Percentiles rank a stretch among this genome's conserved stretches.
phyloP scores from a whole-genome alignment of 2,329 filamentous ascomycete genomes.

The Zopfia rhizophila region DNA sequence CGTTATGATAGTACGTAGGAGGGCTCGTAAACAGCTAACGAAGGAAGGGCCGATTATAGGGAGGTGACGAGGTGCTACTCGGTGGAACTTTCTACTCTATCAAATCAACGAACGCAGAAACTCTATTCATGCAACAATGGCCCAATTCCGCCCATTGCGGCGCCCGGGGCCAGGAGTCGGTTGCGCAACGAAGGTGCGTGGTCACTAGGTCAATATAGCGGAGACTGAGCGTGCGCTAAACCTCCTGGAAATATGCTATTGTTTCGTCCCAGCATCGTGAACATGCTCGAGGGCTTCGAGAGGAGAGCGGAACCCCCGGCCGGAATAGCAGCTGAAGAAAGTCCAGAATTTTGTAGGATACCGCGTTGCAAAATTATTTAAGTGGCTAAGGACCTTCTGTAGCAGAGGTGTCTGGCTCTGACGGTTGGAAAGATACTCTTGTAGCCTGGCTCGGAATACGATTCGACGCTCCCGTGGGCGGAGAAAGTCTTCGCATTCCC shows the following conservation, averaged over 20 bases:
- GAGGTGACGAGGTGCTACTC: too few relatives aligned
- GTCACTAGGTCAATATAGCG: conserved; percentile 6
- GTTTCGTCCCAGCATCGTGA: conserved; percentile 12
- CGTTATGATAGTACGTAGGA: too few relatives aligned
- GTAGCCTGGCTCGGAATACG: conserved; percentile 4
- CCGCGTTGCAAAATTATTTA: conserved; percentile 7
- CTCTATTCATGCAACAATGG: conserved; percentile 8
- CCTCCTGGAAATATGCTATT: conserved; percentile 4
- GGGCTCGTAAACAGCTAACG: too few relatives aligned
- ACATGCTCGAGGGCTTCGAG: conserved; percentile 7
- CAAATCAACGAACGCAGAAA: conserved; percentile 4
- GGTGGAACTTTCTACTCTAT: too few relatives aligned
- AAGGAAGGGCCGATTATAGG: too few relatives aligned
- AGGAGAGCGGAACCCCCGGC: conserved; percentile 4
- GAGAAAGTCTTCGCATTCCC: too few relatives aligned
- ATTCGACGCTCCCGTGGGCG: conserved; percentile 10
- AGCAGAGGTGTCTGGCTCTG: not conserved
- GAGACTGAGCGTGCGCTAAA: not conserved
- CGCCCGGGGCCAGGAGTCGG: not conserved
- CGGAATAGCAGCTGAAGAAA: conserved; percentile 6
- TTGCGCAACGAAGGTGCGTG: conserved; percentile 4
- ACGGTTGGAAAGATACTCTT: conserved; percentile 1
- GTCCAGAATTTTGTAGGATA: conserved; percentile 10
- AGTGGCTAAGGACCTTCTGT: conserved; percentile 3
- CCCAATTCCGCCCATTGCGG: conserved; percentile 1